Evolutionary conservation across 2,329 filamentous ascomycete species (phyloP).

Genomic region (Davidsoniella eucalypti): DNA sequence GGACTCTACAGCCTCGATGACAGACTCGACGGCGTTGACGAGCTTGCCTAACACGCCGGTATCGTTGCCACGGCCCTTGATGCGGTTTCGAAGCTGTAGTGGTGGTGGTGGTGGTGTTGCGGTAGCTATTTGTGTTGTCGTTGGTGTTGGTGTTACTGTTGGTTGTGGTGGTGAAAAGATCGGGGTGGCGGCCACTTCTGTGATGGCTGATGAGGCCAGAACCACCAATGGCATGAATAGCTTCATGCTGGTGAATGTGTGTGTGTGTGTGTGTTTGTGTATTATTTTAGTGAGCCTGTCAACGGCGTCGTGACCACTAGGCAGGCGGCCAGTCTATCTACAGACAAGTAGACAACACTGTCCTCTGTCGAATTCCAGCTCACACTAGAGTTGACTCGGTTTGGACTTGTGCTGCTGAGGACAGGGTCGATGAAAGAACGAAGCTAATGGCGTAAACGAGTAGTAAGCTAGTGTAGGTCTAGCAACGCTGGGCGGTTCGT

Average conservation of each 20-base stretch:
- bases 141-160: neutral
- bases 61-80: neutral
- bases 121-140: neutral
- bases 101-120: neutral
- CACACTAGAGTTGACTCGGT: no score
- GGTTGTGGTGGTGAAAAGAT: neutral
- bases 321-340: neutral
- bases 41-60: neutral
- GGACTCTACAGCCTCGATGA: neutral
- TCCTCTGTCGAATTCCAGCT: no score
- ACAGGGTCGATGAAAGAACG: no score
- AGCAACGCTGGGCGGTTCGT: no score
- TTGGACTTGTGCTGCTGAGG: no score
- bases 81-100: neutral
- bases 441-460: no score
- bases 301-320: neutral
- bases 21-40: neutral
- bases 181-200: neutral
- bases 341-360: neutral
- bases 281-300: no score
- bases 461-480: no score
- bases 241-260: neutral
- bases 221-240: neutral
- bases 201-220: neutral
- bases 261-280: neutral